Evolutionary conservation across 208 protist genomes (phyloP), one percentile per base, ranked within the genome.

Genomic region (Leishmania mexicana): DNA sequence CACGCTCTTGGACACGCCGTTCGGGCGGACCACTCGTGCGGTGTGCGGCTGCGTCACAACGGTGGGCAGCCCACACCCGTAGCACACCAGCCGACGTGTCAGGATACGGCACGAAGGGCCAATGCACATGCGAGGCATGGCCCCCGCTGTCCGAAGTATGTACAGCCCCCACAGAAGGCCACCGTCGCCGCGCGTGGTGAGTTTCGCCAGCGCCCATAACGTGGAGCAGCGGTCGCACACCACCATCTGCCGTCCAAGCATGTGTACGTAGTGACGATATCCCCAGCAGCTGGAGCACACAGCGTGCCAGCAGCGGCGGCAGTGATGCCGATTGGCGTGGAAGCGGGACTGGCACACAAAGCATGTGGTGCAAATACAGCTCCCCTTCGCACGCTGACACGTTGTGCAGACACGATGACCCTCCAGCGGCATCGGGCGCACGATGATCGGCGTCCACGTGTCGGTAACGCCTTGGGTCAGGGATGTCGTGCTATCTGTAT

Each of bases 81-180:
- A 84, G 87, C 94, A 97, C 5, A 60, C 70, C 1, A 75, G 53
- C 4, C 54, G 53, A 45, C 93, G 95, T 19, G 92, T 93, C 49
- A 91, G 76, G 17, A 81, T 86, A 49, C 58, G n/a, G 81, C 94
- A 95, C 54, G 64, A 67, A 8, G 92, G 89, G 28, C 60, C 81
- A 35, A 95, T 83, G 58, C 94, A 97, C 51, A 88, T 35, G 54
- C 83, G 85, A 28, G 94, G 92, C 89, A 95, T 92, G 57, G 90
- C 88, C 11, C 72, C 85, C 24, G 88, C 92, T 11, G 84, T 62
- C 38, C 84, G 87, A 5, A 97, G 82, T 15, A 89, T 74, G 78
- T 95, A 95, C 28, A 97, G 86, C 53, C 94, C 94, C 92, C 92
- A 96, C 70, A 89, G 78, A 54, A 93, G 83, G 4, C 84, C 83